Evolutionary conservation across 768 basidiomycete species (phyloP).

Genomic region (Psilocybe tampanensis): DNA sequence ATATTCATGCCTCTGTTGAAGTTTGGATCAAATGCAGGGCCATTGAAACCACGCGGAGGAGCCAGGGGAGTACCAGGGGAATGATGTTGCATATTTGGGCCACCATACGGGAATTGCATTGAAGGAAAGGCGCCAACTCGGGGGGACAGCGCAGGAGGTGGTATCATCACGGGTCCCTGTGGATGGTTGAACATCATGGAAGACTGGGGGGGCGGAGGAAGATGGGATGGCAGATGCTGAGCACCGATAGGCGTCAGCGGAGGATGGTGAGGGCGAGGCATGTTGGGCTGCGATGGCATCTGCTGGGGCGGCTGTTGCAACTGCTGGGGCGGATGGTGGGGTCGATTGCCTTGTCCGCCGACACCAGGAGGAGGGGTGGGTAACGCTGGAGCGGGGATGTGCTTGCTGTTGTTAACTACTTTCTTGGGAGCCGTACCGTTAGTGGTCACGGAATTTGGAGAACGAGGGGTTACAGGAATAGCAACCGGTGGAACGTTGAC

Average conservation of each 20-base stretch:
- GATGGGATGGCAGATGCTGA: slow-evolving; percentile 44
- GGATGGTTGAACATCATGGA: slow-evolving; percentile 45
- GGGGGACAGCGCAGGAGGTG: slow-evolving; percentile 55
- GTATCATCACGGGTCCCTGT: slow-evolving; percentile 31
- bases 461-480: slow-evolving; percentile 38
- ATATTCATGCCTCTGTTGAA: slow-evolving; percentile 45
- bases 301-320: slow-evolving; percentile 25
- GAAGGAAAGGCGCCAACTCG: slow-evolving; percentile 52
- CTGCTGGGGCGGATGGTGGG: slow-evolving; percentile 37
- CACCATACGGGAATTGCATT: slow-evolving; percentile 55
- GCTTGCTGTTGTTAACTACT: slow-evolving; percentile 45
- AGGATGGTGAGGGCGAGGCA: slow-evolving; percentile 44
- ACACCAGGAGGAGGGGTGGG: slow-evolving; percentile 20
- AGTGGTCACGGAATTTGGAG: slow-evolving; percentile 38
- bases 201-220: slow-evolving; percentile 44
- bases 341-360: slow-evolving; percentile 35
- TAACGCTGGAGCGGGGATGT: slow-evolving; percentile 20
- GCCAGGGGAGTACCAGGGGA: slow-evolving; percentile 42
- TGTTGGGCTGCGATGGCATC: slow-evolving; percentile 40
- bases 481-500: slow-evolving; percentile 40
- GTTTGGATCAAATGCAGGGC: slow-evolving; percentile 53
- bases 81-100: slow-evolving; percentile 43
- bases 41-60: slow-evolving; percentile 55
- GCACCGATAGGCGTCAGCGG: slow-evolving; percentile 47
- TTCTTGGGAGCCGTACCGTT: slow-evolving; percentile 52